These are phyloP conservation scores for Bertia moriformis DNA, from an alignment of 2,329 filamentous ascomycete genomes.

Conservation along the genomic window DNA sequence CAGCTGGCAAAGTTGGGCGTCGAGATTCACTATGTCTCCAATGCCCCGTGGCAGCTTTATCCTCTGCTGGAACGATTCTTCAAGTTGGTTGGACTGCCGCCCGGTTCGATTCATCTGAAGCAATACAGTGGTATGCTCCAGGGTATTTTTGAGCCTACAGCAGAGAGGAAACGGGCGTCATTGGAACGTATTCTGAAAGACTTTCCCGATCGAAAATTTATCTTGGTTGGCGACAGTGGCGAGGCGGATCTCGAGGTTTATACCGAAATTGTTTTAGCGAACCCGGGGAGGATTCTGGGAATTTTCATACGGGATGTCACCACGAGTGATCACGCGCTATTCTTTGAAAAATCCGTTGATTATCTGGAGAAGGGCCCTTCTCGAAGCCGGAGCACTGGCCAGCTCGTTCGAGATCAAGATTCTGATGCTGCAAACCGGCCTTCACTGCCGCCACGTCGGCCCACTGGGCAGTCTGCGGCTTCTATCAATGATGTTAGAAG, in stretches of 20 bases:
- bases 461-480: background rate
- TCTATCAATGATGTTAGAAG: conserved; percentile 6
- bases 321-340: conserved; percentile 56
- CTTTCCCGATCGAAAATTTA: conserved; percentile 77
- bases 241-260: conserved; percentile 96
- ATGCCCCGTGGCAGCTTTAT: conserved; percentile 95
- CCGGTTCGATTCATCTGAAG: conserved; percentile 86
- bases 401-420: conserved; percentile 3
- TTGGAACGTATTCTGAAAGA: conserved; percentile 75
- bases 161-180: conserved; percentile 81
- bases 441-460: background rate
- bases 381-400: conserved; percentile 10
- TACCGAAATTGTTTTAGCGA: conserved; percentile 73
- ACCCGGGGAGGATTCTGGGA: conserved; percentile 69
- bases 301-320: conserved; percentile 95
- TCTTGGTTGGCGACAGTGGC: conserved; percentile 87
- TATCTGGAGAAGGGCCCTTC: conserved; percentile 8
- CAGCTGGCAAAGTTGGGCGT: conserved; percentile 67
- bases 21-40: conserved; percentile 92
- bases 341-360: conserved; percentile 54
- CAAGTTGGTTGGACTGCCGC: conserved; percentile 62
- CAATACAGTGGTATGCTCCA: conserved; percentile 95
- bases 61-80: conserved; percentile 81
- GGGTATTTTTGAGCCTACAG: conserved; percentile 93
- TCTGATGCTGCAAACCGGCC: background rate